Evolutionary conservation across 2,329 filamentous ascomycete genomes (phyloP).

Genomic region (Neofusicoccum ribis): DNA sequence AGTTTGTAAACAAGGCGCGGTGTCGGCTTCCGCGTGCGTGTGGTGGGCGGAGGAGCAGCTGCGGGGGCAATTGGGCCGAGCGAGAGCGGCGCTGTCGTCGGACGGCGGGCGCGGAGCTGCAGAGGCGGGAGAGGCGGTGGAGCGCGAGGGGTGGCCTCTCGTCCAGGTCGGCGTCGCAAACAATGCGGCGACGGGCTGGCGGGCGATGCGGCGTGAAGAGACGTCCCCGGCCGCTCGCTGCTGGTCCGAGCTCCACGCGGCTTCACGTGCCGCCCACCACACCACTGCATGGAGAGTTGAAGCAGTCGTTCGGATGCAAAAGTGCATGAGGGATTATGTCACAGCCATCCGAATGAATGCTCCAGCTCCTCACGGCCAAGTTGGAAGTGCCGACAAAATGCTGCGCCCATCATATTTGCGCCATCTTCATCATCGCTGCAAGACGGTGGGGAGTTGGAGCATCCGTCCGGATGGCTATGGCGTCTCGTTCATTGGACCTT

Average conservation of each 20-base stretch:
- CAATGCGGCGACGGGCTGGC: not conserved
- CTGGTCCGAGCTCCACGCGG: constrained; percentile 1
- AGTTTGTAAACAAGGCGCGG: constrained; percentile 10
- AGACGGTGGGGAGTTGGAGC: no score
- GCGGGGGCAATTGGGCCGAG: not conserved
- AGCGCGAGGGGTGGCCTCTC: not conserved
- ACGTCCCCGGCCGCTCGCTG: not conserved
- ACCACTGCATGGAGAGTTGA: not conserved
- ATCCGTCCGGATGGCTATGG: no score
- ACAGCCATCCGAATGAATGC: not conserved
- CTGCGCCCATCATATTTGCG: no score
- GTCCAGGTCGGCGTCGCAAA: not conserved
- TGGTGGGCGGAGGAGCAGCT: not conserved
- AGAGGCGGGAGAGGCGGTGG: not conserved
- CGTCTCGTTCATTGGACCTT: not conserved
- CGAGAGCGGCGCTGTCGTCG: not conserved
- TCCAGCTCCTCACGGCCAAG: not conserved
- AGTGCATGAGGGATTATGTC: not conserved
- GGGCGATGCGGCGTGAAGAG: constrained; percentile 3
- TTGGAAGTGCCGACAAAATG: no score
- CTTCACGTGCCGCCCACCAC: not conserved
- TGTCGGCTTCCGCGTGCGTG: not conserved
- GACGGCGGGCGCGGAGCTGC: not conserved
- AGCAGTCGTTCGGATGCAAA: not conserved
- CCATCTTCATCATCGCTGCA: no score